Evolutionary conservation across 768 basidiomycete species (phyloP), one percentile per base, ranked within the genome.

Genomic region (Phlebiopsis flavidoalba): DNA sequence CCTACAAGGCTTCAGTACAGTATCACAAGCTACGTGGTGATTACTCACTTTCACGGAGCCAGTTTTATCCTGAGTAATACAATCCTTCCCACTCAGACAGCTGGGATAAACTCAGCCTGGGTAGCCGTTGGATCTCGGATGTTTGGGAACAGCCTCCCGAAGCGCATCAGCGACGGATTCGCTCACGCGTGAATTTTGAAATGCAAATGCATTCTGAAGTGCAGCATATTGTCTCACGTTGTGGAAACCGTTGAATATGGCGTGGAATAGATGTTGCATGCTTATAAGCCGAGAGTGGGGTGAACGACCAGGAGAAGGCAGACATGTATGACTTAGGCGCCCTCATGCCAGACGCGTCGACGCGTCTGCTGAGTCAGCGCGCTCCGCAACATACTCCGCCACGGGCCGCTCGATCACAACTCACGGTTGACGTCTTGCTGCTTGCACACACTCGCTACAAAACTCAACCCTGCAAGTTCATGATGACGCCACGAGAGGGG

Each of bases 31-130:
- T 2, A 31, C 11, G 24, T 15, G 21, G 31, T 31, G 51, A 22
- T 6, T 22, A 76, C 87, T 61, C 69, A 91, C 90, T 92, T 92
- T 75, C 89, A n/a, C 91, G 49, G 85, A 83, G 5, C 91, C 90
- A n/a, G 90, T 89, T 24, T 75, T 74, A 63, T 90, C 89, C 63
- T 85, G 57, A 92, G 65, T 14, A 91, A 71, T 17, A 91, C 76
- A n/a, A 69, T 91, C 85, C 66, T 80, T 79, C 7, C 78, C 79
- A 19, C 69, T 68, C 33, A 86, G 8, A 89, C 76, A 17, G 84
- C 88, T 3, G 83, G 81, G 59, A 91, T 85, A 57, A 91, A 81
- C 55, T 74, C 73, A 47, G 70, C 74, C 68, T 92, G 89, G 35
- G 80, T 79, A 12, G 74, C 70, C 0, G 89, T 91, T 3, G 89